phyloP scores from a whole-genome alignment of 495 filamentous ascomycete species.

The Hypoxylon crocopeplum region DNA sequence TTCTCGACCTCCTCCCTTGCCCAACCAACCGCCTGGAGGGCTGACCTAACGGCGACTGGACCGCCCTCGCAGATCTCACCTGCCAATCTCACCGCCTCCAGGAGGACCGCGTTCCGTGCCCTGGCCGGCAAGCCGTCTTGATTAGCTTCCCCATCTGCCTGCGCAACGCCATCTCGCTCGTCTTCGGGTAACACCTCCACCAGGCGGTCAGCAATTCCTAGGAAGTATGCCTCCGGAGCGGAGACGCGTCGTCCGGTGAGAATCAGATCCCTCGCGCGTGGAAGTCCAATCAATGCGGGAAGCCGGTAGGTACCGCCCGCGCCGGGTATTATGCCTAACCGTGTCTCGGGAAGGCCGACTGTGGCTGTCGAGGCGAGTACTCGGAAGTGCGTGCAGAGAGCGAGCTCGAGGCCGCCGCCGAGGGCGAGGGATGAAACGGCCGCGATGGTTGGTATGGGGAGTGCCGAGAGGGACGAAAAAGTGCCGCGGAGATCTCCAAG shows the following conservation, averaged over 20 bases:
- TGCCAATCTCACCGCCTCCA: slow-evolving; percentile 78
- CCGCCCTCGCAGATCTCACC: slow-evolving; percentile 85
- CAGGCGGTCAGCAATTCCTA: slow-evolving; percentile 83
- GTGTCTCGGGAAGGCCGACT: slow-evolving; percentile 87
- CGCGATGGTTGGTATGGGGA: slow-evolving; percentile 88
- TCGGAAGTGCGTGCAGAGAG: slow-evolving; percentile 83
- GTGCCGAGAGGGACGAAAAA: slow-evolving; percentile 67
- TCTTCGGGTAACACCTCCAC: slow-evolving; percentile 73
- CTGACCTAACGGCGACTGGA: slow-evolving; percentile 78
- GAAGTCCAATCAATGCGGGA: slow-evolving; percentile 73
- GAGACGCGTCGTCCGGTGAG: slow-evolving; percentile 82
- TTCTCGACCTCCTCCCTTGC: slow-evolving; percentile 74
- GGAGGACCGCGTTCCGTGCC: slow-evolving; percentile 69
- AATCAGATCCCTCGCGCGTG: slow-evolving; percentile 80
- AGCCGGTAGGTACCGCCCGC: slow-evolving; percentile 92
- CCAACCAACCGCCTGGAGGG: slow-evolving; percentile 72
- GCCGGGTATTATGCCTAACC: slow-evolving; percentile 91
- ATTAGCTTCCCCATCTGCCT: slow-evolving; percentile 46
- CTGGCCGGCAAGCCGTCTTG: slow-evolving; percentile 43
- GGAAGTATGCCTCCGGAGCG: slow-evolving; percentile 79
- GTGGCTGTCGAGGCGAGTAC: slow-evolving; percentile 75
- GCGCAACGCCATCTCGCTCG: slow-evolving; percentile 51
- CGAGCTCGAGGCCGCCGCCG: slow-evolving; percentile 91
- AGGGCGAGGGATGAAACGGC: slow-evolving; percentile 82
- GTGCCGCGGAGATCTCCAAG: slow-evolving; percentile 74